Base-by-base conservation (phyloP, 2,329 filamentous ascomycete species). In the Fusarium praegraminearum region DNA sequence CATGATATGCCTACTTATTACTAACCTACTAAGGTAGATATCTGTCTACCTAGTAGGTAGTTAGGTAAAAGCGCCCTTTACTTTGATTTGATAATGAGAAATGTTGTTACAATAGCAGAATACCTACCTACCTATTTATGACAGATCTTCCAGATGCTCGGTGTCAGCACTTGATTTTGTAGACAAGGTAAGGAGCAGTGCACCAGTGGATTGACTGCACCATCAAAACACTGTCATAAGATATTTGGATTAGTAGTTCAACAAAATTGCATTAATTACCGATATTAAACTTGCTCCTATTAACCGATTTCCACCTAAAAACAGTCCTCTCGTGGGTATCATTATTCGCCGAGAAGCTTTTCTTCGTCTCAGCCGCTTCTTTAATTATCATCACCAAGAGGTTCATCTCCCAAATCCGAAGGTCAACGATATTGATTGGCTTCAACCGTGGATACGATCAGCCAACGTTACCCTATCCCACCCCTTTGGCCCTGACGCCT, bases 401-500 rank as follows among this genome's bases (percentile, higher is more conserved):
- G 32, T 15, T 33, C 53, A 33, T 12, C 9, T 30, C 16, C 28
- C 9, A 28, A 11, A 32, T 13, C 18, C 20, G 20, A 52, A 40
- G 35, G 15, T 18, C n/a, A 49, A 46, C 10, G 7, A 24, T 15
- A 18, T 16, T 41, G 38, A 18, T 16, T 38, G 38, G 18, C 16
- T 49, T 63, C 50, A 77, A n/a, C 75, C 73, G 43, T 73, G 74
- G 20, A 77, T 70, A 32, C 75, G 70, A 51, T 78, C 77, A 16
- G 71, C 69, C 46, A 79, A 47, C 10, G 73, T 78, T 43, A 76
- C 78, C 60, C 77, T 80, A 52, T 88, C 83, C 85, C 86, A 89
- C 50, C 82, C 78, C 11, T 72, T 67, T 4, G 87, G 87, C 0
- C 89, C 88, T 3, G 81, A 80, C 0, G 85, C 83, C 75, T 97